Percentiles rank a stretch among this genome's conserved stretches.
Evolutionary conservation across 305 asterid genomes (phyloP).

Genomic region (Rubia tinctorum): DNA sequence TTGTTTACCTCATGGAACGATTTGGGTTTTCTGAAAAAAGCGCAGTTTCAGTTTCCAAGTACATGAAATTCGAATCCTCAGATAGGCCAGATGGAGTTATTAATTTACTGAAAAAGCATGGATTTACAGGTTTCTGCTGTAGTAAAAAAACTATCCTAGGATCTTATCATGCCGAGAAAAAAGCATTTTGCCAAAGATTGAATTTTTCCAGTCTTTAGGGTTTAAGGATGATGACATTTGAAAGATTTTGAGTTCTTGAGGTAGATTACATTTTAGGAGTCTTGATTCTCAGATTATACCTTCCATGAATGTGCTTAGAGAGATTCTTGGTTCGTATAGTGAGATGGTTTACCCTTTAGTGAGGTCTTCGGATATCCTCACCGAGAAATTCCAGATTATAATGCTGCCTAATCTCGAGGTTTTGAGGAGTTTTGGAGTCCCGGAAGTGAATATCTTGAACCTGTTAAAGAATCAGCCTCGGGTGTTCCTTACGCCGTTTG

Average conservation of each 20-base stretch:
- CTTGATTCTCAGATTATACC: conserved; percentile 18
- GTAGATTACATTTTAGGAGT: conserved; percentile 3
- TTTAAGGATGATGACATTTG: conserved; percentile 10
- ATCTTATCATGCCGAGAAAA: conserved; percentile 14
- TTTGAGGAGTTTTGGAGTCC: conserved; percentile 19
- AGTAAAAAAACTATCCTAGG: conserved; percentile 6
- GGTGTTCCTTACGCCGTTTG: conserved; percentile 1
- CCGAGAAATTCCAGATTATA: not conserved
- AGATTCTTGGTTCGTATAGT: conserved; percentile 4
- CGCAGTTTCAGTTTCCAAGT: conserved; percentile 20
- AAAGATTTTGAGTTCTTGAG: conserved; percentile 3
- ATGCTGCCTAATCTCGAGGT: conserved; percentile 16
- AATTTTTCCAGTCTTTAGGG: conserved; percentile 20
- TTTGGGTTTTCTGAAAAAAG: conserved; percentile 29
- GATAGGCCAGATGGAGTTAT: conserved; percentile 22
- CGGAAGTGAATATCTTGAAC: conserved; percentile 9
- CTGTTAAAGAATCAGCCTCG: conserved; percentile 15
- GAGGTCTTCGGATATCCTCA: conserved; percentile 12
- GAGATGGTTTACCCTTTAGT: conserved; percentile 9
- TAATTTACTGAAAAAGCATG: conserved; percentile 8
- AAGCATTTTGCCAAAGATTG: conserved; percentile 25
- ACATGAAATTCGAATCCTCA: conserved; percentile 18
- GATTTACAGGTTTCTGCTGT: conserved; percentile 17
- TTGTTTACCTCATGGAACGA: conserved; percentile 14
- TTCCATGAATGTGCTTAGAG: not conserved